A percentile compares a stretch with the other conserved stretches of the same genome.
Conservation (phyloP, 2,329 filamentous ascomycete genomes). For the Talaromyces rugulosus region DNA sequence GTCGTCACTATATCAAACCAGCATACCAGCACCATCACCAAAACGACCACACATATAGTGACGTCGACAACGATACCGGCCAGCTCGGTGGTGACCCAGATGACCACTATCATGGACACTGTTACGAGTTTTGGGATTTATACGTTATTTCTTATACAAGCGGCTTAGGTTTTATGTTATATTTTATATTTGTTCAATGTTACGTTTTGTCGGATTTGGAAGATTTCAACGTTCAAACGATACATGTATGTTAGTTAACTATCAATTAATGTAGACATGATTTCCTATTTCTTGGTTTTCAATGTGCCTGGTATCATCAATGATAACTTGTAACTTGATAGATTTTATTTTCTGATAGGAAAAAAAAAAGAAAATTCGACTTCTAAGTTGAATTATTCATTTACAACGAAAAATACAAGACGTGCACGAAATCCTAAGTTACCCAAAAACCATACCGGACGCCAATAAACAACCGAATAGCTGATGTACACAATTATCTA, state of each 20-base stretch:
- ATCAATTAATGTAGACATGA: too few relatives aligned
- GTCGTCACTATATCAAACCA: background rate
- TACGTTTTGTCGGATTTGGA: background rate
- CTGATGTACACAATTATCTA: background rate
- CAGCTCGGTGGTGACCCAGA: background rate
- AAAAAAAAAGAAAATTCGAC: too few relatives aligned
- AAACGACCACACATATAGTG: background rate
- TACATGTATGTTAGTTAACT: too few relatives aligned
- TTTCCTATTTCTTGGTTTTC: too few relatives aligned
- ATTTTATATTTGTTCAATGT: background rate
- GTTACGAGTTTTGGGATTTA: background rate
- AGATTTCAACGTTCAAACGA: too few relatives aligned
- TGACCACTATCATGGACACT: background rate
- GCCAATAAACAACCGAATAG: background rate
- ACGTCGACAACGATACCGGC: background rate
- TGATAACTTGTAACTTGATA: too few relatives aligned
- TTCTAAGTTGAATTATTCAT: background rate
- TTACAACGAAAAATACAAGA: background rate
- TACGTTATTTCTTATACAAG: background rate
- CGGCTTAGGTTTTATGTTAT: too few relatives aligned
- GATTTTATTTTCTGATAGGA: too few relatives aligned
- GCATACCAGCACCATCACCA: background rate
- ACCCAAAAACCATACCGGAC: background rate
- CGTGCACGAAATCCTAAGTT: background rate
- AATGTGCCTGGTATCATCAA: too few relatives aligned